A percentile compares a stretch with the other conserved stretches of the same genome.
These are phyloP conservation scores for Solanum virginianum DNA, from an alignment of 257 asterid species.

Conservation along the genomic window DNA sequence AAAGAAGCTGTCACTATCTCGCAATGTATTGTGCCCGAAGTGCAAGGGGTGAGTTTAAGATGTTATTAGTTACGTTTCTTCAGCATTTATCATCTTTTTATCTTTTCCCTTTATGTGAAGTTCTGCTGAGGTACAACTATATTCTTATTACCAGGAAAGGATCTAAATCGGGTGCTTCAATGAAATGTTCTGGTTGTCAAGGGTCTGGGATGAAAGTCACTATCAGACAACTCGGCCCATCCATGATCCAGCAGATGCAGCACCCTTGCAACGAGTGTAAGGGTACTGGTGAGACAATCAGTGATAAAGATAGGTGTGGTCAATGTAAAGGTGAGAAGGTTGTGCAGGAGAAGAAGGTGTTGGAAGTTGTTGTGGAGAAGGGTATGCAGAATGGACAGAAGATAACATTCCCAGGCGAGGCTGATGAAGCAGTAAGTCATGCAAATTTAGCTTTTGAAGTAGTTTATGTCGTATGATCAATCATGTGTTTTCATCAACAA, in stretches of 20 bases:
- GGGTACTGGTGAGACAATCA: slow-evolving; percentile 11
- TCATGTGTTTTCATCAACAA: not conserved
- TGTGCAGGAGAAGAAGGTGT: slow-evolving; percentile 11
- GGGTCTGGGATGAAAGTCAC: slow-evolving; percentile 11
- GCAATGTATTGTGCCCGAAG: slow-evolving; percentile 9
- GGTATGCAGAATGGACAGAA: slow-evolving; percentile 14
- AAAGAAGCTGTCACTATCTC: slow-evolving; percentile 14
- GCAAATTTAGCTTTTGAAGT: not conserved
- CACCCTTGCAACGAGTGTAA: slow-evolving; percentile 13
- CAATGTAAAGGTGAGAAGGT: slow-evolving; percentile 16
- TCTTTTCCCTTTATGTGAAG: not conserved
- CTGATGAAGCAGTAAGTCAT: slow-evolving; percentile 10
- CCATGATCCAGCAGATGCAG: slow-evolving; percentile 15
- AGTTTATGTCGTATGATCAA: not conserved
- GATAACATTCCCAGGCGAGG: slow-evolving; percentile 15
- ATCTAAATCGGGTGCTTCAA: slow-evolving; percentile 11
- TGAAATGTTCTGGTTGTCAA: slow-evolving; percentile 13
- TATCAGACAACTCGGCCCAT: slow-evolving; percentile 8
- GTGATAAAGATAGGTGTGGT: slow-evolving; percentile 9
- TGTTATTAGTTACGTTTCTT: not conserved
- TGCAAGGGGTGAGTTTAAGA: slow-evolving; percentile 9
- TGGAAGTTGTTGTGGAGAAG: slow-evolving; percentile 11
- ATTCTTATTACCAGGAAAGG: not conserved
- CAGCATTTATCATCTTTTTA: not conserved
- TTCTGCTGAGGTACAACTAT: not conserved